Evolutionary conservation across 192 early-diverging fungal species (phyloP), one percentile per base, ranked within the genome.

Genomic region (Coemansia aciculifera): DNA sequence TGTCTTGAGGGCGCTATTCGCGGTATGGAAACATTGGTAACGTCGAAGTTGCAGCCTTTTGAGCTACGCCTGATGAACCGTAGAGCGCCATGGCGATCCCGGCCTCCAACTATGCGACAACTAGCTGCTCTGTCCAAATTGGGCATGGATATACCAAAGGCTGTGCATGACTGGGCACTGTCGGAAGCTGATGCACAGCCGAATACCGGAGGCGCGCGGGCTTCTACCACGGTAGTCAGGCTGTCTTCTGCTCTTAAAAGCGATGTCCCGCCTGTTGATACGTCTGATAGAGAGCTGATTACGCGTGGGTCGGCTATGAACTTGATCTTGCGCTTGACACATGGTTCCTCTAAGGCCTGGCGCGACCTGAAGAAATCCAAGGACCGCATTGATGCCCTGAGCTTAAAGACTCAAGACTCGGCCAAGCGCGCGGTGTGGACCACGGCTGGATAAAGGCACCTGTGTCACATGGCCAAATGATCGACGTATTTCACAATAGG

Each of bases 281-380:
- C 31, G 1, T 5, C 54, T 5, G 5, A 32, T 8, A n/a, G 7
- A 2, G 36, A 13, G 59, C 17, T 43, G 42, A 21, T 87, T 46
- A 89, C 83, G 0, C 89, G 89, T 36, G 93, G 92, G 10, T 85
- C 84, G 29, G 93, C 92, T 1, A 83, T 88, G 56, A 89, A 93
- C 71, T 59, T 95, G 51, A 87, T 93, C 43, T 80, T 85, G 23
- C 75, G 83, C 15, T 42, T 89, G 36, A 77, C 69, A 1, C 77
- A 85, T 57, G 91, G 91, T 1, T 81, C 81, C 7, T 64, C 71
- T 5, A 83, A 81, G 59, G 66, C 71, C 19, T 88, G 88, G 88
- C 79, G 31, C 42, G 27, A 66, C 17, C 3, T 46, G 17, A 48
- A 59, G 17, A 62, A 40, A 39, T 62, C 49, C 36, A 36, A 51